Evolutionary conservation across 1,139 yeast genomes (phyloP), one percentile per base, ranked within the genome.

Genomic region (Meyerozyma sp.): DNA sequence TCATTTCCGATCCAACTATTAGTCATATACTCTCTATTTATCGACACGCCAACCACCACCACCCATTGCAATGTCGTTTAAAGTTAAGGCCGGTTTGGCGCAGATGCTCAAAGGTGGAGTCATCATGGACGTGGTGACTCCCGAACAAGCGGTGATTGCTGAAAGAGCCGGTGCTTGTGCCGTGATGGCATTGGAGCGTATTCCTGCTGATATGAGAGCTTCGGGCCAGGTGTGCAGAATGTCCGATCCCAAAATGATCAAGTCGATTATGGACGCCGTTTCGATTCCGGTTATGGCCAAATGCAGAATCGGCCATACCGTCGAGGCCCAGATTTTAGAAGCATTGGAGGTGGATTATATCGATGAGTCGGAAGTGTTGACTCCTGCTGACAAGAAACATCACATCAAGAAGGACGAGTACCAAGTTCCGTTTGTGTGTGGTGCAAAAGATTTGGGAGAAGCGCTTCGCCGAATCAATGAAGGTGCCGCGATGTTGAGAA

Each of bases 111-210:
- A 87, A 60, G 93, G 88, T 44, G 76, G 77, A 41, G 77, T 72
- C 43, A 72, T 70, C 49, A 71, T 71, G 77, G 77, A 71, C 79
- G 94, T 67, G 39, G 75, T 71, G 42, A 71, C 65, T 45, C 70
- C 71, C 26, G 77, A 72, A 50, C 77, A 72, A 53, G 78, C 78
- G 21, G 45, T 49, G 47, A 79, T 87, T 48, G 95, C 95, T 28
- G 94, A 87, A 63, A 73, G 68, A 47, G 93, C 95, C 2, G 95
- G 95, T 49, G 95, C 95, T 10, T 84, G 89, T 67, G 94, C 95
- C 9, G 95, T 87, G 32, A 87, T 86, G 95, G 95, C 95, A 3
- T 73, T 87, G 53, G 95, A 87, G 65, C 72, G 85, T 55, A 88
- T 87, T 45, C 95, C 95, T 20, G 91, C 95, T 13, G 95, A 87